phyloP scores from a whole-genome alignment of 2,329 filamentous ascomycete genomes.

The Botryotinia convoluta region DNA sequence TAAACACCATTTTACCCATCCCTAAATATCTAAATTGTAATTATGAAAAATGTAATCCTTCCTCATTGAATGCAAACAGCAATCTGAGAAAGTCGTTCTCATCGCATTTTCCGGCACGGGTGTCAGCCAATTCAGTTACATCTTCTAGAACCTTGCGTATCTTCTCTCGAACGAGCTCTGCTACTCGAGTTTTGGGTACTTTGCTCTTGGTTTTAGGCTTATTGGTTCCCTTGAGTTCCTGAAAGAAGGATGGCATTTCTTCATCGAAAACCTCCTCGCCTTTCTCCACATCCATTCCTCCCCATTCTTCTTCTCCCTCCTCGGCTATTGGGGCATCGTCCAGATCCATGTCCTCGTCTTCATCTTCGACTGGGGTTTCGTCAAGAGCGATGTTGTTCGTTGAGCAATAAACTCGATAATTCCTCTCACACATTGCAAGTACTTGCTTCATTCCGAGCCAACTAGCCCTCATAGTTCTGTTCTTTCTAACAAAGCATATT shows the following conservation, averaged over 20 bases:
- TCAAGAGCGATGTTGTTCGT: slow-evolving; percentile 79
- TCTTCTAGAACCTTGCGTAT: slow-evolving; percentile 80
- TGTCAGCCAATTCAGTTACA: slow-evolving; percentile 76
- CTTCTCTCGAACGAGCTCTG: slow-evolving; percentile 80
- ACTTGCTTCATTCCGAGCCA: slow-evolving; percentile 81
- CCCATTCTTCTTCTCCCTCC: slow-evolving; percentile 49
- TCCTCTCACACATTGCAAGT: slow-evolving; percentile 77
- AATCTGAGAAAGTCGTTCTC: slow-evolving; percentile 88
- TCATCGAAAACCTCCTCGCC: slow-evolving; percentile 50
- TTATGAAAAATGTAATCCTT: slow-evolving; percentile 78
- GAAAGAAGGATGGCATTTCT: slow-evolving; percentile 81
- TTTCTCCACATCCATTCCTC: slow-evolving; percentile 51
- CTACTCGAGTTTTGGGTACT: slow-evolving; percentile 76
- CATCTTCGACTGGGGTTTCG: slow-evolving; percentile 52
- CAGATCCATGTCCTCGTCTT: slow-evolving; percentile 47
- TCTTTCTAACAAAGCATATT: slow-evolving; percentile 82
- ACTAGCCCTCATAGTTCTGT: slow-evolving; percentile 80
- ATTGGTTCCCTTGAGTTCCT: slow-evolving; percentile 52
- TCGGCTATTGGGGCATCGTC: slow-evolving; percentile 44
- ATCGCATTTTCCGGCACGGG: slow-evolving; percentile 80
- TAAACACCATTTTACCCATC: slow-evolving; percentile 23
- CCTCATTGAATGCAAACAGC: slow-evolving; percentile 79
- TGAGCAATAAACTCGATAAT: slow-evolving; percentile 88
- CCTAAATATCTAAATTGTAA: not conserved
- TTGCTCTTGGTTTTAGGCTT: slow-evolving; percentile 63